A percentile compares a stretch with the other conserved stretches of the same genome.
These are phyloP conservation scores for Sarocladium brachiariae DNA, from an alignment of 2,329 filamentous ascomycete species.

Conservation along the genomic window DNA sequence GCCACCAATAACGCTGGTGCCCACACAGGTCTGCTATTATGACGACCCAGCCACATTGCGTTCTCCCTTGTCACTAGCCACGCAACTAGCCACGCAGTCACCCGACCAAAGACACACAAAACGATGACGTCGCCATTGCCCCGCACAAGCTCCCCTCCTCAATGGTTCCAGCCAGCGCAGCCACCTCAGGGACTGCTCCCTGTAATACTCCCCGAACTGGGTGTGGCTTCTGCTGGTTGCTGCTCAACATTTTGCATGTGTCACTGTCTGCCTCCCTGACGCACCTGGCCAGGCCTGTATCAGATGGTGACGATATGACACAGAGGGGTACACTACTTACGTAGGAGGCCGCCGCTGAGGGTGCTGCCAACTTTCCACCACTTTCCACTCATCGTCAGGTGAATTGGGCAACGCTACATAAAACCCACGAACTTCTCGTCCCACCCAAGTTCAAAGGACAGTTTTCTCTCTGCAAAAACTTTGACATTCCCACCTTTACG, in stretches of 20 bases:
- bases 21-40: no score
- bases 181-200: not conserved
- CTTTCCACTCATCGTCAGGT: slow-evolving; percentile 3
- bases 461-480: not conserved
- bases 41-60: slow-evolving; percentile 3
- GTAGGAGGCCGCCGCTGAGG: slow-evolving; percentile 1
- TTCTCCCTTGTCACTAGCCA: not conserved
- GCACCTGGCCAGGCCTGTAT: not conserved
- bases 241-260: no score
- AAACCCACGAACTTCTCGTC: no score
- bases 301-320: not conserved
- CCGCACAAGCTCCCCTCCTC: slow-evolving; percentile 20
- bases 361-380: no score
- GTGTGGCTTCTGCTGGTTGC: no score
- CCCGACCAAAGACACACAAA: not conserved
- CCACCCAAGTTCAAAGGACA: not conserved
- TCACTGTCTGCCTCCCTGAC: no score
- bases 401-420: no score
- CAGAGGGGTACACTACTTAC: not conserved
- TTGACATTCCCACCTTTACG: no score
- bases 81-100: slow-evolving; percentile 1
- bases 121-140: slow-evolving; percentile 24
- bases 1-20: no score
- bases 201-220: no score
- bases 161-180: not conserved